A percentile compares a stretch with the other conserved stretches of the same genome.
phyloP scores from a whole-genome alignment of 1,284 basidiomycete genomes.

The Trametes versicolor region DNA sequence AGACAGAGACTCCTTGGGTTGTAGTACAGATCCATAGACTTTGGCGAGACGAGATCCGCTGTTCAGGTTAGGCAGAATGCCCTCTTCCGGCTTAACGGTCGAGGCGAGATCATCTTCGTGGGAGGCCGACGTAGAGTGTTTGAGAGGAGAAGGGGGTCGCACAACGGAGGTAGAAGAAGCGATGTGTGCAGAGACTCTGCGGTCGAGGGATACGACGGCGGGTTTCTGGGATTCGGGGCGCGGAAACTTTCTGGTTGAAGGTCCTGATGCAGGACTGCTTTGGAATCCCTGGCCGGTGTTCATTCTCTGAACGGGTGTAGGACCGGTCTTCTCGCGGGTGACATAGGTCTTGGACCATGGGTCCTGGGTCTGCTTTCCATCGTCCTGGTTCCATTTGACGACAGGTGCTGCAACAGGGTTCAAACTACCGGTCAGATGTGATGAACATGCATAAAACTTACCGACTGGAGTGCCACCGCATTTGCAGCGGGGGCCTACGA shows the following conservation, averaged over 20 bases:
- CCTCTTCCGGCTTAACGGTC: slow-evolving; percentile 50
- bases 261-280: slow-evolving; percentile 27
- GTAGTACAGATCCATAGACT: slow-evolving; percentile 83
- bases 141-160: slow-evolving; percentile 66
- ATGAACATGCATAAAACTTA: slow-evolving; percentile 42
- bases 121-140: slow-evolving; percentile 52
- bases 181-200: slow-evolving; percentile 67
- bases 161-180: slow-evolving; percentile 54
- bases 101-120: slow-evolving; percentile 53
- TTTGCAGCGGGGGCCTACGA: slow-evolving; percentile 71
- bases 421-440: slow-evolving; percentile 4
- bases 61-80: slow-evolving; percentile 67
- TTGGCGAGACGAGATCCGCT: slow-evolving; percentile 74
- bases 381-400: slow-evolving; percentile 66
- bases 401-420: slow-evolving; percentile 61
- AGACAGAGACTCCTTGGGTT: slow-evolving; percentile 75
- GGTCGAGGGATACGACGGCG: slow-evolving; percentile 49
- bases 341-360: slow-evolving; percentile 83
- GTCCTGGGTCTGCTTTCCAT: slow-evolving; percentile 60
- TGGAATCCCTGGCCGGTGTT: slow-evolving; percentile 23
- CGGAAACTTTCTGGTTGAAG: slow-evolving; percentile 56
- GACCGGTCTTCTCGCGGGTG: slow-evolving; percentile 57
- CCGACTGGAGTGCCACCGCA: slow-evolving; percentile 82
- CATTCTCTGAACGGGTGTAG: slow-evolving; percentile 31
- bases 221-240: slow-evolving; percentile 50